These are phyloP conservation scores for Colletotrichum echinochloae DNA, from an alignment of 2,329 filamentous ascomycete species.

Conservation along the genomic window DNA sequence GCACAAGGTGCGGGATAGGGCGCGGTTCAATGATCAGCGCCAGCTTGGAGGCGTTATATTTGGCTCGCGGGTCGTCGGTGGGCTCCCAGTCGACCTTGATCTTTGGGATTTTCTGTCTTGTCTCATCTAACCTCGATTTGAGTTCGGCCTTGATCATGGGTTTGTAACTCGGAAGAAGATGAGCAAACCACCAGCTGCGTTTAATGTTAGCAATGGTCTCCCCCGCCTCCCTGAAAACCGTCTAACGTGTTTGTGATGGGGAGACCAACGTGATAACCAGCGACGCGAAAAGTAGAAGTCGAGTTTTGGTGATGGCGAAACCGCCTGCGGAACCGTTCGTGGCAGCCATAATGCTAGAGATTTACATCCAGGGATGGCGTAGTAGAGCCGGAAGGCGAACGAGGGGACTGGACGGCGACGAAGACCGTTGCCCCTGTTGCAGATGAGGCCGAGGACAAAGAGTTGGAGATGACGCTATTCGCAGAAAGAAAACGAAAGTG, in stretches of 20 bases:
- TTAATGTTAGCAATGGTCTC: not conserved
- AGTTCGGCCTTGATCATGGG: conserved; percentile 56
- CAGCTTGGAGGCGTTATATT: conserved; percentile 62
- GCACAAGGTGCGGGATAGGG: conserved; percentile 60
- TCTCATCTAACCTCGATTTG: conserved; percentile 54
- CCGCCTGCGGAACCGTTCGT: conserved; percentile 35
- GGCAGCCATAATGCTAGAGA: conserved; percentile 36
- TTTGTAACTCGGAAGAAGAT: conserved; percentile 57
- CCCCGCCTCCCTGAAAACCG: no score
- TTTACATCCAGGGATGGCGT: conserved; percentile 17
- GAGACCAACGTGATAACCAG: conserved; percentile 54
- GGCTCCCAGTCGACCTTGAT: conserved; percentile 56
- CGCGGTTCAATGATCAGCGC: conserved; percentile 65
- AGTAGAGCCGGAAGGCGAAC: conserved; percentile 7
- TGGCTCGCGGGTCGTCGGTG: conserved; percentile 48
- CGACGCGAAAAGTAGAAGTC: conserved; percentile 51
- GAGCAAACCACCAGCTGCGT: conserved; percentile 61
- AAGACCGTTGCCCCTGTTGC: not conserved
- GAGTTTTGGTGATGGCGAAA: conserved; percentile 51
- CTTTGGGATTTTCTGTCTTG: conserved; percentile 53
- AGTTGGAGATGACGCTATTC: not conserved
- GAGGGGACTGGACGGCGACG: not conserved
- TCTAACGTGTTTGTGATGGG: not conserved
- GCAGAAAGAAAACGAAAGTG: conserved; percentile 17
- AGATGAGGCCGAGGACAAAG: conserved; percentile 1